Evolutionary conservation across 2,329 filamentous ascomycete genomes (phyloP), one percentile per base, ranked within the genome.

Genomic region (Pyricularia sp.): DNA sequence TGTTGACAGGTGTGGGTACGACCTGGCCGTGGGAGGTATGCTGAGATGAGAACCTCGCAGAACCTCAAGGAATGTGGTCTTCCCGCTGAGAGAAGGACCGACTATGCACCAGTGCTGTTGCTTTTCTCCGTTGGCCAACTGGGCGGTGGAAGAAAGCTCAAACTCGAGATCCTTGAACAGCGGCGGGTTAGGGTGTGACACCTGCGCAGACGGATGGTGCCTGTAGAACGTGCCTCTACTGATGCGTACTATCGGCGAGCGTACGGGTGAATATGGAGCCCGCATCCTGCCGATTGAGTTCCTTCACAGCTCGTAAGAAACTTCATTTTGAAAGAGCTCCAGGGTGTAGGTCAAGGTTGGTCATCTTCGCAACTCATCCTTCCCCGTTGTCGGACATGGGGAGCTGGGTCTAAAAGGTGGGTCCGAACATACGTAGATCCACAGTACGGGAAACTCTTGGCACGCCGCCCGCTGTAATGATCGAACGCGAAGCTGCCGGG

Each of bases 171-270:
- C 79, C 4, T 82, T 80, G 73, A 96, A 96, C 4, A 97, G 78
- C 5, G 90, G 80, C 26, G 86, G 87, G 72, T 94, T 93, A 22
- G 80, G 76, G 66, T 80, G 75, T 9, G 62, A 62, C 4, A 68
- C 64, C 31, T 66, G 65, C 1, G 67, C 64, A 53, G 67, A 82
- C 13, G 90, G 90, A 73, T 93, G 88, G 62, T 87, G 83, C 55
- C 87, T 85, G 77, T 93, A 96, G 75, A 96, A 96, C 0, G 90
- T 93, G 74, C 84, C 92, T 77, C 92, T 87, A 71, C 82, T 73
- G 72, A 96, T 92, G 70, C 81, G 81, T 68, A 96, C 83, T 66
- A 93, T 81, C 55, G 89, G 87, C 26, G 78, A 75, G 65, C 76
- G 76, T 66, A 73, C 49, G 35, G 4, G 10, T 69, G 22, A 71